Conservation (phyloP, 352 stramenopile genomes). For the Elongisporangium anandrum region DNA sequence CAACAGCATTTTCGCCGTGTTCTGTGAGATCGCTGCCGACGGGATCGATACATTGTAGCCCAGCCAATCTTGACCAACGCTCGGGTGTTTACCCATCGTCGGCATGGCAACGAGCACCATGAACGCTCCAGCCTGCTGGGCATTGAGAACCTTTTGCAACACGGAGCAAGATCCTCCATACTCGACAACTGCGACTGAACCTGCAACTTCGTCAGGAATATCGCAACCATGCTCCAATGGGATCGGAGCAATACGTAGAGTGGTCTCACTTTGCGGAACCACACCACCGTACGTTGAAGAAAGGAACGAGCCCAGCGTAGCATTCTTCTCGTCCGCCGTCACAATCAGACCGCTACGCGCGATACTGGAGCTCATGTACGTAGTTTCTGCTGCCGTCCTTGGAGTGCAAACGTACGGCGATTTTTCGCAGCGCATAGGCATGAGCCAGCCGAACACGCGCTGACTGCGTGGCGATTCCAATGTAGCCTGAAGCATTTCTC, state of each 20-base stretch:
- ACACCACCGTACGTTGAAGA: conserved; percentile 44
- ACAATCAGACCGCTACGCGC: conserved; percentile 36
- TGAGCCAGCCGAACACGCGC: conserved; percentile 34
- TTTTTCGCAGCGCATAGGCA: conserved; percentile 51
- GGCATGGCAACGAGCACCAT: conserved; percentile 28
- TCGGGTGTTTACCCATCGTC: conserved; percentile 24
- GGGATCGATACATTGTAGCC: conserved; percentile 73
- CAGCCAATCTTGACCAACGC: conserved; percentile 39
- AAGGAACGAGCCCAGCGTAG: conserved; percentile 43
- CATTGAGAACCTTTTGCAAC: conserved; percentile 38
- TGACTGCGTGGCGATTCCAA: conserved; percentile 10
- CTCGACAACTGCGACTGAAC: conserved; percentile 28
- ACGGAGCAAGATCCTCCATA: conserved; percentile 18
- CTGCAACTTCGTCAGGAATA: conserved; percentile 16
- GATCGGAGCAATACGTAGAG: not conserved
- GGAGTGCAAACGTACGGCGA: conserved; percentile 43
- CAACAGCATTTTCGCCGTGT: conserved; percentile 21
- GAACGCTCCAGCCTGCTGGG: conserved; percentile 33
- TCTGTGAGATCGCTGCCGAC: conserved; percentile 27
- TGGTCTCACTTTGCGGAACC: conserved; percentile 8
- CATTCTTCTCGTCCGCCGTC: conserved; percentile 6
- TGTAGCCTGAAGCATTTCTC: conserved; percentile 25
- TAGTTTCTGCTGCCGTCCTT: conserved; percentile 14
- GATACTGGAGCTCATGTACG: conserved; percentile 29
- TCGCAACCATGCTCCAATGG: not conserved